Evolutionary conservation across 805 yeast species (phyloP), one percentile per base, ranked within the genome.

Genomic region (Kazachstania martiniae): DNA sequence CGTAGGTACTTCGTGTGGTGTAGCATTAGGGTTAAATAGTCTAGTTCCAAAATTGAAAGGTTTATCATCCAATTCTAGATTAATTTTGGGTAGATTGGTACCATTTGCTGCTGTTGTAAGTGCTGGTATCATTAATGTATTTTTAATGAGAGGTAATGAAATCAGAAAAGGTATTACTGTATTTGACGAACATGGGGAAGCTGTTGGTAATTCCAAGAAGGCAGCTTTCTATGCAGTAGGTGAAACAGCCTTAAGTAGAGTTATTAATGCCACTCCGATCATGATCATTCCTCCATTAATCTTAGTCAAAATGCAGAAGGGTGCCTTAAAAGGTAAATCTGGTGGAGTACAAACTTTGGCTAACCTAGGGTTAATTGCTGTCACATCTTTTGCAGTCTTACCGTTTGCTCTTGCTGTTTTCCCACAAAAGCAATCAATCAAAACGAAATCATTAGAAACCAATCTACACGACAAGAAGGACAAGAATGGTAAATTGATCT

Each of bases 51-150:
- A 79, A 41, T 63, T 91, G 49, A 80, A 71, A 45, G 64, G 68
- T 21, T 52, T 91, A n/a, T 56, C 70, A n/a, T 76, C 94, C 2
- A 63, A 64, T 37, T 74, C 96, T 2, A 75, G 66, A 50, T 60
- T 78, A 44, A 66, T 87, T 19, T 59, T 91, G 35, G 78, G 87
- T 26, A 77, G 99, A 44, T 66, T 91, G 36, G 94, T 91, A 9
- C 99, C 99, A 5, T 91, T 91, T 63, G 97, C 97, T 0, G 99
- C 99, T 2, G 99, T 91, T 22, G 96, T 87, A 1, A 77, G 91
- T 32, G 99, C 99, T 1, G 97, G 98, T 53, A 67, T 91, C 21
- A 94, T 86, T 25, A 91, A 91, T 46, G 95, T 91, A n/a, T 85
- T 84, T 49, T 68, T 93, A 38, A 91, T 91, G 98, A 75, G 99